phyloP scores from a whole-genome alignment of 306 rosid species.

The Quercus dentata region DNA sequence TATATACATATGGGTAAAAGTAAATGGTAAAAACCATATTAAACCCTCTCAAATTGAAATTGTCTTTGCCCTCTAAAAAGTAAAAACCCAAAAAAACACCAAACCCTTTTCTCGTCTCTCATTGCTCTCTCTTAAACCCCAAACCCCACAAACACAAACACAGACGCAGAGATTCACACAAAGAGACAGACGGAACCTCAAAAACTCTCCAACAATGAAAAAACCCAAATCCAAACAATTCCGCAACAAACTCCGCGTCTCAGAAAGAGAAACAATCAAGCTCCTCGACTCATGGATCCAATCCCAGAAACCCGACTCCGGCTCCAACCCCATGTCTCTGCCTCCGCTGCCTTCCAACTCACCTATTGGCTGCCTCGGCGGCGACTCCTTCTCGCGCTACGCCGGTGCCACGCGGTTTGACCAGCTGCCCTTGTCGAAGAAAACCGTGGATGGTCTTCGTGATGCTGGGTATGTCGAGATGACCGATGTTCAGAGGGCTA shows the following conservation, averaged over 20 bases:
- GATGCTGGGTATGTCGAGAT: conserved; percentile 41
- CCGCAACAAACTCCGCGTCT: conserved; percentile 40
- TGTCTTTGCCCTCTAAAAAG: no score
- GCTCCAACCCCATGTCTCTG: conserved; percentile 60
- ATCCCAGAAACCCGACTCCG: conserved; percentile 49
- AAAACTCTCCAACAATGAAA: conserved; percentile 30
- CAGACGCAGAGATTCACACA: no score
- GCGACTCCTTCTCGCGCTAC: conserved; percentile 50
- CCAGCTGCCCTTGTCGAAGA: conserved; percentile 65
- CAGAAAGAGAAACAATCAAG: conserved; percentile 43
- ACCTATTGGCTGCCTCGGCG: conserved; percentile 40
- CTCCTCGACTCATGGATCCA: conserved; percentile 57
- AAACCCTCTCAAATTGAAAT: no score
- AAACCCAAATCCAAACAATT: conserved; percentile 49
- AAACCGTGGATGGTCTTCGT: conserved; percentile 53
- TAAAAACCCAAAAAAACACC: no score
- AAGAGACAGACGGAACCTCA: no score
- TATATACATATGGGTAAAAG: no score
- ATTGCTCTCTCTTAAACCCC: no score
- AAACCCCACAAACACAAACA: no score
- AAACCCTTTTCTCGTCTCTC: no score
- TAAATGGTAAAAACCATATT: no score
- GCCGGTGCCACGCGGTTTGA: conserved; percentile 55
- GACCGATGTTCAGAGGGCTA: conserved; percentile 88
- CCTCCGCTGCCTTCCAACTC: conserved; percentile 38